phyloP scores from a whole-genome alignment of 106 monocot genomes.

The Platanthera guangdongensis region DNA sequence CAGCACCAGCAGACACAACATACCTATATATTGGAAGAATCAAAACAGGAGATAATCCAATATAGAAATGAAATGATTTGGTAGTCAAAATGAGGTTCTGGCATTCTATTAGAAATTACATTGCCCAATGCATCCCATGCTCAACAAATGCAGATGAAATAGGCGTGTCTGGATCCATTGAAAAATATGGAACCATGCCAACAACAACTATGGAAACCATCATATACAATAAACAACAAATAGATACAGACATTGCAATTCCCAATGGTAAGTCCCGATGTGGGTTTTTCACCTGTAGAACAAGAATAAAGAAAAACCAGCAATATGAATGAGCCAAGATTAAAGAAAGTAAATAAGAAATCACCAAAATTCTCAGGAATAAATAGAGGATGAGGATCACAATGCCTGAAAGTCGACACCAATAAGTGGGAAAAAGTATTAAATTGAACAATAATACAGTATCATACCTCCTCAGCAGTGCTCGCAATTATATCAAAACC shows the following conservation, averaged over 20 bases:
- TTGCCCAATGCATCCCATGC: conserved; percentile 90
- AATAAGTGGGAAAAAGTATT: too few relatives aligned
- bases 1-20: conserved; percentile 74
- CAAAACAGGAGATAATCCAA: conserved; percentile 9
- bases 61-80: not conserved
- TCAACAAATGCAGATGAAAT: conserved; percentile 89
- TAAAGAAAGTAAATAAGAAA: not conserved
- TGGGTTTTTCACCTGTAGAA: conserved; percentile 82
- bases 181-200: conserved; percentile 91
- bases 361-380: conserved; percentile 2
- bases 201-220: conserved; percentile 83
- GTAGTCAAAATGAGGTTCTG: not conserved
- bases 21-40: conserved; percentile 41
- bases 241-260: conserved; percentile 58
- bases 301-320: conserved; percentile 3
- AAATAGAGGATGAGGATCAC: not conserved
- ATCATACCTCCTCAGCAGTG: conserved; percentile 87
- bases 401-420: not conserved
- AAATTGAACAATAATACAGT: not conserved
- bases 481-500: conserved; percentile 98
- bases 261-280: conserved; percentile 89
- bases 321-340: not conserved
- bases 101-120: conserved; percentile 25
- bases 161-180: conserved; percentile 94
- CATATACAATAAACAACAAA: conserved; percentile 89